A percentile compares a stretch with the other conserved stretches of the same genome.
These are phyloP conservation scores for Candida ascalaphidarum DNA, from an alignment of 805 yeast species.

Conservation along the genomic window DNA sequence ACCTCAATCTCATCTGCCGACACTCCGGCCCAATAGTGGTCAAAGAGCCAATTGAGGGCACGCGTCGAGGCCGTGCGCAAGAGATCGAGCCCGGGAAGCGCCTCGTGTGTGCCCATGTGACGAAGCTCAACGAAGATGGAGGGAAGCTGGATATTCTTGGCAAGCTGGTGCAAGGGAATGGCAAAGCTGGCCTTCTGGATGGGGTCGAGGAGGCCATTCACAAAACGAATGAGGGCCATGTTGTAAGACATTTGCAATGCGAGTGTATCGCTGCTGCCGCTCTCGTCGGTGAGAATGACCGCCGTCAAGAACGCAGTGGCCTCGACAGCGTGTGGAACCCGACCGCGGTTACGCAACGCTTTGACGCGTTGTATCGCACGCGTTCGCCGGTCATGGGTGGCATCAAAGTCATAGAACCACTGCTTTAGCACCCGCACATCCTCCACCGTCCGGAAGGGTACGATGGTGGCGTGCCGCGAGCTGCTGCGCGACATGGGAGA, in stretches of 20 bases:
- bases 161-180: constrained; percentile 68
- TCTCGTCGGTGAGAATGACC: constrained; percentile 20
- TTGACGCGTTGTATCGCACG: constrained; percentile 46
- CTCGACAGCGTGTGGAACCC: constrained; percentile 66
- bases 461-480: no score
- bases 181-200: constrained; percentile 74
- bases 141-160: constrained; percentile 62
- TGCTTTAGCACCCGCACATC: constrained; percentile 40
- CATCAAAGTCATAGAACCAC: constrained; percentile 42
- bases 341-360: constrained; percentile 51
- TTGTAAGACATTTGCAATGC: constrained; percentile 49
- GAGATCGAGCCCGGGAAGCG: constrained; percentile 61
- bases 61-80: constrained; percentile 49
- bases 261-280: constrained; percentile 15
- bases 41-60: constrained; percentile 71
- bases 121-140: constrained; percentile 80
- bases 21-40: constrained; percentile 57
- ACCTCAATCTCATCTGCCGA: constrained; percentile 7
- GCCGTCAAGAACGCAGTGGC: constrained; percentile 52
- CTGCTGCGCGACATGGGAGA: no score
- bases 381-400: constrained; percentile 17
- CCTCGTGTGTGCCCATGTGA: constrained; percentile 88
- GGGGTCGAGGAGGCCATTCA: constrained; percentile 86
- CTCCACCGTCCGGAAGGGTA: constrained; percentile 4
- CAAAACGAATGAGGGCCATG: constrained; percentile 75